Base-by-base conservation (phyloP, 176 grass and related monocot genomes). In the Miscanthus lutarioriparius region DNA sequence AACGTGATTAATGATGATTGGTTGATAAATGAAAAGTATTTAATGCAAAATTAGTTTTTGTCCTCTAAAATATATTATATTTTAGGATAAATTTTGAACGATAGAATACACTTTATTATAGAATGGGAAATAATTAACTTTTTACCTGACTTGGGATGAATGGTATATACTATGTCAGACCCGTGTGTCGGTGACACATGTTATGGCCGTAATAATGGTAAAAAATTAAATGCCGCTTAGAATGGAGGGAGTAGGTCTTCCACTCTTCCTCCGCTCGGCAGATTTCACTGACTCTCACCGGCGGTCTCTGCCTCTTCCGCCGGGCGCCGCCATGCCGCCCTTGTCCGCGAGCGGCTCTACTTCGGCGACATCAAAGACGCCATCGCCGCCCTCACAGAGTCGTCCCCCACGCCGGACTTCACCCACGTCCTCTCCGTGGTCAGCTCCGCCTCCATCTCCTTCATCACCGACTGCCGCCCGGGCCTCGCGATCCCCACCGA, bases 301-400 rank as follows among this genome's bases (percentile, higher is more conserved):
- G 8, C 51, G 23, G 10, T 6, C 17, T 7, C 30, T 8, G 51
- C 74, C 30, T 8, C 66, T 38, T 35, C 63, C 25, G 80, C 82
- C 36, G n/a, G 80, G 56, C 32, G 72, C 70, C 8, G 94, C 80
- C 70, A 91, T 89, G 90, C 88, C 88, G 63, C 40, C 82, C 87
- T 86, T 51, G 90, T 97, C 27, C 87, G 95, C 20, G 91, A 95
- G 15, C 88, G 54, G 64, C 90, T 94, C 71, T 90, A 90, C 79
- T 94, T 93, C 78, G 87, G 92, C 19, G 89, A 83, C 88, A 86
- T 97, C 90, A 85, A 71, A 61, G 92, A 88, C 73, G 91, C 94
- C 37, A 82, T 90, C 70, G 87, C 82, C 9, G 94, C 83, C 3
- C 89, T 97, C 75, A 58, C 9, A 61, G 72, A 74, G 0, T 32